Percentiles rank a stretch among this genome's conserved stretches.
phyloP scores from a whole-genome alignment of 495 filamentous ascomycete genomes.

The Jackrogersella minutella region DNA sequence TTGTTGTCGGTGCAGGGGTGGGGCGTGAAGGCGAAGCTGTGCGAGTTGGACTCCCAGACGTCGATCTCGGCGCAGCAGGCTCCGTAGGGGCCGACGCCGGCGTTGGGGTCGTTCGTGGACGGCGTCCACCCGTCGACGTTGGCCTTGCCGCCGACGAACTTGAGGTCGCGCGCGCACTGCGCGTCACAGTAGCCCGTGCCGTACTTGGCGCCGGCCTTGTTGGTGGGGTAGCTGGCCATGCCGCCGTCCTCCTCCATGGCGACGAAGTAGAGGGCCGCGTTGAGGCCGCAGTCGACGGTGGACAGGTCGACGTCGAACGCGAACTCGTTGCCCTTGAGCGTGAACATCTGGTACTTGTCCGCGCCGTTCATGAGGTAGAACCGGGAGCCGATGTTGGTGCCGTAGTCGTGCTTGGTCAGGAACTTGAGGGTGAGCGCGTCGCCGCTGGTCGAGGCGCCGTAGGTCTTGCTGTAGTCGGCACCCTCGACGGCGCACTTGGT shows the following conservation, averaged over 20 bases:
- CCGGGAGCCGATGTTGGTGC: slow-evolving; percentile 61
- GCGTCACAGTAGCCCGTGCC: slow-evolving; percentile 68
- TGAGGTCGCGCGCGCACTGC: slow-evolving; percentile 64
- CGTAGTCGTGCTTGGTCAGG: slow-evolving; percentile 60
- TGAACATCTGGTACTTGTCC: slow-evolving; percentile 65
- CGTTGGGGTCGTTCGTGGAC: slow-evolving; percentile 66
- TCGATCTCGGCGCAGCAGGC: slow-evolving; percentile 80
- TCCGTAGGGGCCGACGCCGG: slow-evolving; percentile 66
- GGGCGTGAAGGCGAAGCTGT: slow-evolving; percentile 69
- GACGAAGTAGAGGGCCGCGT: slow-evolving; percentile 68
- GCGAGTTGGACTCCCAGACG: slow-evolving; percentile 76
- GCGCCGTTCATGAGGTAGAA: slow-evolving; percentile 63
- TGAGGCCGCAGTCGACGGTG: slow-evolving; percentile 62
- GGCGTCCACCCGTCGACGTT: slow-evolving; percentile 68
- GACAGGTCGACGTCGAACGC: slow-evolving; percentile 68
- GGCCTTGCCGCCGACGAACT: slow-evolving; percentile 62
- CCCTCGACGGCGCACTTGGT: slow-evolving; percentile 58
- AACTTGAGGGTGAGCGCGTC: slow-evolving; percentile 61
- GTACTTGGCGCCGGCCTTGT: slow-evolving; percentile 69
- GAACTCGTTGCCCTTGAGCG: slow-evolving; percentile 65
- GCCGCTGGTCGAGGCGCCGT: slow-evolving; percentile 58
- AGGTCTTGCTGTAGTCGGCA: slow-evolving; percentile 57
- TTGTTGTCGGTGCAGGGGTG: slow-evolving; percentile 69
- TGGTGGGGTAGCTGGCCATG: slow-evolving; percentile 57
- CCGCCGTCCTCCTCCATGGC: slow-evolving; percentile 66